Evolutionary conservation across 306 rosid genomes (phyloP), one percentile per base, ranked within the genome.

Genomic region (Prunus kanzakura): DNA sequence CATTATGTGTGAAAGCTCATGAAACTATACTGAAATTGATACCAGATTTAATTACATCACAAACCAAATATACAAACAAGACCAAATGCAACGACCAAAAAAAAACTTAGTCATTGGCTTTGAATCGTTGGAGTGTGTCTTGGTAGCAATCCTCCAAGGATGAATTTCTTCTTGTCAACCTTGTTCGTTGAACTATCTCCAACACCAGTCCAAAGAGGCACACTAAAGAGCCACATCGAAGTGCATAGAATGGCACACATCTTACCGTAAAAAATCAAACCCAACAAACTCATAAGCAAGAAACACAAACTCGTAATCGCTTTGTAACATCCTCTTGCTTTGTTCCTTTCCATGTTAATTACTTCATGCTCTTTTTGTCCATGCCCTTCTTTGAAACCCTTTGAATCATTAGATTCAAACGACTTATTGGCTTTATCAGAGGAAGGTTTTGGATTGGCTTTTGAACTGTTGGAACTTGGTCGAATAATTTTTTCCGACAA

Each of bases 191-290:
- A 29, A 13, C 55, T 25, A 12, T 67, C 29, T 27, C 66, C 67
- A 0, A 46, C 29, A 18, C 71, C 29, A 0, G n/a, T 55, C 80
- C 71, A 56, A 46, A 50, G 25, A 41, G 78, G 79, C 56, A 60
- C 9, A 10, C 64, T 2, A 11, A 66, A 67, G 15, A 83, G 56
- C 73, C 79, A 80, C 29, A 73, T 45, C 3, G 76, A 71, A 29
- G 76, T 71, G 55, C 69, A 79, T 18, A 79, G 16, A 9, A 83
- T 76, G 3, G 73, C 81, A 27, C 68, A 66, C 20, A 83, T 23
- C 64, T 76, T 83, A 1, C 87, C 81, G 27, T 64, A 83, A 27
- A 71, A 64, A 0, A 76, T 69, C 87, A 83, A 67, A 27, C 51
- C 76, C 73, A 60, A 30, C n/a, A 83, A 75, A 45, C 81, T 52